A percentile compares a stretch with the other conserved stretches of the same genome.
These are phyloP conservation scores for Metschnikowia continentalis DNA, from an alignment of 805 yeast species.

Conservation along the genomic window DNA sequence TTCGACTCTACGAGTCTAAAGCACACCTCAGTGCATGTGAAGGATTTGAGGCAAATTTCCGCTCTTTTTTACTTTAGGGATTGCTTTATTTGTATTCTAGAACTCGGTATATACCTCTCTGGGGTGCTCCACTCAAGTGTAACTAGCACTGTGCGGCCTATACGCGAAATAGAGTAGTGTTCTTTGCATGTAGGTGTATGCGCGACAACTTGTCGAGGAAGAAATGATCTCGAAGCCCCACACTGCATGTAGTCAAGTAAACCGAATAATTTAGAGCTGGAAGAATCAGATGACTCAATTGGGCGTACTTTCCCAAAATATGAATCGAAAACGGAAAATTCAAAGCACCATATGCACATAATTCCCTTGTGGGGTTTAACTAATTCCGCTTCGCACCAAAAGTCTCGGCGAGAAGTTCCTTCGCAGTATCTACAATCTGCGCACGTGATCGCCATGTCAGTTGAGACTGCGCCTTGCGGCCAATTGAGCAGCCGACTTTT, in stretches of 20 bases:
- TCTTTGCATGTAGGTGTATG: constrained; percentile 1
- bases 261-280: neutral
- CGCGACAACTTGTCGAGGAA: neutral
- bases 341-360: neutral
- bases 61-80: neutral
- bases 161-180: neutral
- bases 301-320: no score
- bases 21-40: neutral
- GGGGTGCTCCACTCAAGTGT: neutral
- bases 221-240: neutral
- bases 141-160: neutral
- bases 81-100: neutral
- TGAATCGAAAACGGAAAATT: neutral
- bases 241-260: neutral
- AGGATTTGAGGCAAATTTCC: neutral
- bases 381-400: neutral
- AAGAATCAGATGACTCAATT: no score
- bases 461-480: neutral
- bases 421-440: neutral
- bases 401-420: neutral
- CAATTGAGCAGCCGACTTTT: constrained; percentile 1
- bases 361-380: neutral
- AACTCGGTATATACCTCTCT: neutral
- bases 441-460: neutral
- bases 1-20: neutral